Conservation (phyloP, 352 stramenopile species). For the Phytophthora fragariae region DNA sequence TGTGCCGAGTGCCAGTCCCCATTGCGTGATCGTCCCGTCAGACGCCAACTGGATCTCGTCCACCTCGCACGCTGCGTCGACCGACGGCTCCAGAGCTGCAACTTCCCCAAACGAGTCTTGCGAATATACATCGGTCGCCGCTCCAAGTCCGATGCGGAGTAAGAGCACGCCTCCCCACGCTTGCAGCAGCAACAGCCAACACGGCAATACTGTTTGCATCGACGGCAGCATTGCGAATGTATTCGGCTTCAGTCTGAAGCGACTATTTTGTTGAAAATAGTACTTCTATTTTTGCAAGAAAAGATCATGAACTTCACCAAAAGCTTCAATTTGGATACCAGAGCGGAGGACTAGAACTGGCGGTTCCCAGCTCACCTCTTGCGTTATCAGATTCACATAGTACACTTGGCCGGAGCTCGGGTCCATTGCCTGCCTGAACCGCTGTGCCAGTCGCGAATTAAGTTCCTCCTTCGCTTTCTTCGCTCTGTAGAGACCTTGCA, state of each 20-base stretch:
- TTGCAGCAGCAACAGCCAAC: slow-evolving; percentile 15
- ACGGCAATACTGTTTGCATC: not conserved
- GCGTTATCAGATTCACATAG: slow-evolving; percentile 78
- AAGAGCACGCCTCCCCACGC: slow-evolving; percentile 12
- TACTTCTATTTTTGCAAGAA: slow-evolving; percentile 19
- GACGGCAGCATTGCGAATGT: not conserved
- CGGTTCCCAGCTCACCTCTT: slow-evolving; percentile 68
- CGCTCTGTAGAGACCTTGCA: slow-evolving; percentile 70
- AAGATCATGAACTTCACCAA: slow-evolving; percentile 22
- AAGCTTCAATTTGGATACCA: slow-evolving; percentile 40
- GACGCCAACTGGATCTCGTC: slow-evolving; percentile 79
- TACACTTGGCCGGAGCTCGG: slow-evolving; percentile 58
- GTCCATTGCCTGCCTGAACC: slow-evolving; percentile 73
- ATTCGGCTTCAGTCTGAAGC: not conserved
- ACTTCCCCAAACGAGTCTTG: slow-evolving; percentile 15
- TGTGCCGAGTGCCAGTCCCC: slow-evolving; percentile 54
- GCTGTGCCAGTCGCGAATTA: slow-evolving; percentile 39
- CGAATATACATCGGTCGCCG: slow-evolving; percentile 17
- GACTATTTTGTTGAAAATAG: too few species aligned
- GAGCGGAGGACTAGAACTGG: slow-evolving; percentile 43
- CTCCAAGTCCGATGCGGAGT: slow-evolving; percentile 1
- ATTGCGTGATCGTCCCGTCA: slow-evolving; percentile 67
- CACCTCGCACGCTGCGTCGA: slow-evolving; percentile 46
- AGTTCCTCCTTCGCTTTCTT: slow-evolving; percentile 58
- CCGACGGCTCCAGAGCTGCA: slow-evolving; percentile 9